Percentiles rank a stretch among this genome's conserved stretches.
Conservation (phyloP, 2,329 filamentous ascomycete species). For the Samsoniella hepiali region DNA sequence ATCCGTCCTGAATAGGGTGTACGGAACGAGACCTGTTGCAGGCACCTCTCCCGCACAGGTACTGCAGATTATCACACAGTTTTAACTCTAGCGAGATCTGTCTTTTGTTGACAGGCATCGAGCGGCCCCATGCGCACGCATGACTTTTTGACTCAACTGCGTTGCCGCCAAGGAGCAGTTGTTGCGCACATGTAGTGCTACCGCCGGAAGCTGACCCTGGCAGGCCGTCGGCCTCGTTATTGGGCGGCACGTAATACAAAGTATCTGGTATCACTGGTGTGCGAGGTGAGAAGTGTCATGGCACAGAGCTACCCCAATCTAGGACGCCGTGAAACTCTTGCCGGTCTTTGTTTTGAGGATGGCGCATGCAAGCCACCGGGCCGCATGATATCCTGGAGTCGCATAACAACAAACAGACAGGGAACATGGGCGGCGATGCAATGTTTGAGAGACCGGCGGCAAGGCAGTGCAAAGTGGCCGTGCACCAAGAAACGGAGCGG, state of each 20-base stretch:
- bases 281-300: neutral
- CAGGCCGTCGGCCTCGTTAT: neutral
- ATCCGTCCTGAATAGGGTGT: neutral
- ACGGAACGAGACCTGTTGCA: neutral
- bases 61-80: neutral
- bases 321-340: neutral
- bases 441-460: neutral
- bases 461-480: neutral
- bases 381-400: too few relatives aligned
- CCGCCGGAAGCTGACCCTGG: neutral
- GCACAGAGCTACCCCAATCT: neutral
- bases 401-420: neutral
- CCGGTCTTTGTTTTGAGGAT: neutral
- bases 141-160: neutral
- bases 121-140: neutral
- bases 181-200: neutral
- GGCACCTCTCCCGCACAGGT: neutral
- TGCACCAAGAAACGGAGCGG: conserved; percentile 1
- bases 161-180: neutral
- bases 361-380: neutral
- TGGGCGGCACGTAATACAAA: neutral
- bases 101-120: neutral
- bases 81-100: conserved; percentile 7
- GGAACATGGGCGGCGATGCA: neutral
- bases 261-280: neutral